Evolutionary conservation across 306 rosid genomes (phyloP).

Genomic region (Fragaria nilgerrensis): DNA sequence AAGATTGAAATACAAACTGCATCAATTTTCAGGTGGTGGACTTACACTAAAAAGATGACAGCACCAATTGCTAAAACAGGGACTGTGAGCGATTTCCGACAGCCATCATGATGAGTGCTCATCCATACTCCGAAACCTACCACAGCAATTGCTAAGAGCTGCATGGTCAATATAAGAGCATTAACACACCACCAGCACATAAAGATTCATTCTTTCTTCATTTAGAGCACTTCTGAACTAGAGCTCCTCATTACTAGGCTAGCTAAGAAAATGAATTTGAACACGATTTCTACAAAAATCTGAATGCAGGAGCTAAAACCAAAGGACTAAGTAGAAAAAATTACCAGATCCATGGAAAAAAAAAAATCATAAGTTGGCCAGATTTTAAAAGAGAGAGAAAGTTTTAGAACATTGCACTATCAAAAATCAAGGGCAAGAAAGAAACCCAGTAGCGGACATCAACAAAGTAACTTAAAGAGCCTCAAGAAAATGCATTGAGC

Average conservation of each 20-base stretch:
- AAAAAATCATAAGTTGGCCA: background rate
- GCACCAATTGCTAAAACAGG: constrained; percentile 84
- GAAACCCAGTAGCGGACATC: constrained; percentile 7
- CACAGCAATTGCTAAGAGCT: constrained; percentile 74
- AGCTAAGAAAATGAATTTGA: background rate
- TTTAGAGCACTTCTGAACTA: constrained; percentile 7
- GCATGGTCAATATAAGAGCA: constrained; percentile 28
- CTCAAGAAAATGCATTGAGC: constrained; percentile 3
- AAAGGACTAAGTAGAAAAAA: background rate
- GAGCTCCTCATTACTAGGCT: background rate
- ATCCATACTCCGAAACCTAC: constrained; percentile 87
- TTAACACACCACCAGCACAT: background rate
- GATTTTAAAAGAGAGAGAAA: background rate
- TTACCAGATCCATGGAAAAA: background rate
- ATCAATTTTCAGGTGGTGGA: background rate
- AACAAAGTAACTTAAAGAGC: background rate
- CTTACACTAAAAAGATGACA: constrained; percentile 73
- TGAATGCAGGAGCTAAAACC: background rate
- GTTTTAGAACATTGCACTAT: background rate
- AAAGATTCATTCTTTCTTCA: background rate
- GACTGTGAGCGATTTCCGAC: constrained; percentile 78
- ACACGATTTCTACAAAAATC: background rate
- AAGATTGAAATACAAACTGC: background rate
- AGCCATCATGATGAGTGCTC: constrained; percentile 78
- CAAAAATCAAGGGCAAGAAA: background rate